phyloP scores from a whole-genome alignment of 768 basidiomycete species.

The Suillus cothurnatus region DNA sequence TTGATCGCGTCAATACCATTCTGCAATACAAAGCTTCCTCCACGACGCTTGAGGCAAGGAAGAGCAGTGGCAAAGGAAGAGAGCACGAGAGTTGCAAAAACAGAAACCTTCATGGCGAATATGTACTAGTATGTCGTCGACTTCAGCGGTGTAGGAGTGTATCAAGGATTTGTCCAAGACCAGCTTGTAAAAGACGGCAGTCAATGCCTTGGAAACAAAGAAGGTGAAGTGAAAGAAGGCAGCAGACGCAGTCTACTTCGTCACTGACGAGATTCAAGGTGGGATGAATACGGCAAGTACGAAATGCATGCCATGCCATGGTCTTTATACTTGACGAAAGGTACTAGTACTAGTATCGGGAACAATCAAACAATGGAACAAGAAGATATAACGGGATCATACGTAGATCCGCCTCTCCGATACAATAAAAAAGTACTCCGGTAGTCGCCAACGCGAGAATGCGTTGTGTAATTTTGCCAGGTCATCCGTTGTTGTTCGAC shows the following conservation, averaged over 20 bases:
- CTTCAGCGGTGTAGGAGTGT: neutral
- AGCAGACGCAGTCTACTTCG: conserved; percentile 28
- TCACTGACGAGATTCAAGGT: conserved; percentile 4
- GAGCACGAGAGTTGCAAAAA: conserved; percentile 36
- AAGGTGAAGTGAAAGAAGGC: conserved; percentile 19
- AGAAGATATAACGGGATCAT: conserved; percentile 12
- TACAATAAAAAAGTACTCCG: conserved; percentile 14
- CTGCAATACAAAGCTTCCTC: conserved; percentile 31
- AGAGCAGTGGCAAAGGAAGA: conserved; percentile 35
- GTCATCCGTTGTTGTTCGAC: neutral
- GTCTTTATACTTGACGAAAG: conserved; percentile 22
- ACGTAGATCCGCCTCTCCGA: neutral
- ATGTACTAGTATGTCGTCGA: conserved; percentile 1
- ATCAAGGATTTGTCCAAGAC: conserved; percentile 11
- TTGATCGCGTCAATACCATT: conserved; percentile 46
- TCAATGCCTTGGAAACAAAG: conserved; percentile 25
- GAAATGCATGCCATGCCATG: neutral
- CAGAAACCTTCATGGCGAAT: conserved; percentile 40
- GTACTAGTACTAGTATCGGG: conserved; percentile 2
- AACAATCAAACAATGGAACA: conserved; percentile 17
- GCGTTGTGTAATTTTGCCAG: neutral
- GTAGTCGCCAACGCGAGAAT: neutral
- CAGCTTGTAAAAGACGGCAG: conserved; percentile 18
- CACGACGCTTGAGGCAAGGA: conserved; percentile 36
- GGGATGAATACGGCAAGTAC: neutral